Percentiles rank a stretch among this genome's conserved stretches.
These are phyloP conservation scores for Tilletia walkeri DNA, from an alignment of 1,284 basidiomycete species.

Conservation along the genomic window DNA sequence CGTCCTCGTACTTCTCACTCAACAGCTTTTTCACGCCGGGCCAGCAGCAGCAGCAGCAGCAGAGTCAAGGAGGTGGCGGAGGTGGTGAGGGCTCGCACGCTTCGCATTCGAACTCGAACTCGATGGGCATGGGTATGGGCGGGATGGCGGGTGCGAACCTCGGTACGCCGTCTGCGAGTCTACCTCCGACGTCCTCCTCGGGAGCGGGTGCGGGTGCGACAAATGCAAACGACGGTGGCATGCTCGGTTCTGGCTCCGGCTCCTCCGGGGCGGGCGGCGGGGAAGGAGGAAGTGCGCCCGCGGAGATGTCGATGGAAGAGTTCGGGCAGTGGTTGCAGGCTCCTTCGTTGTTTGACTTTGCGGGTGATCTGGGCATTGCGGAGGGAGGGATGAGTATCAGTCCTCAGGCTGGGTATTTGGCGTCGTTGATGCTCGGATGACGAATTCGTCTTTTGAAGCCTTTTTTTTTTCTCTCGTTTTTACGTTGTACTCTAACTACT, in stretches of 20 bases:
- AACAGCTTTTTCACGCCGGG: slow-evolving; percentile 7
- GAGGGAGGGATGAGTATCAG: neutral
- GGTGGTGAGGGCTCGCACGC: too few species aligned
- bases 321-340: slow-evolving; percentile 6
- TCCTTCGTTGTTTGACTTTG: slow-evolving; percentile 16
- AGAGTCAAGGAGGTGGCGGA: neutral
- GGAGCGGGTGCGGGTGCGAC: neutral
- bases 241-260: too few species aligned
- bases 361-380: slow-evolving; percentile 10
- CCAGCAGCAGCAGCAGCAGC: neutral
- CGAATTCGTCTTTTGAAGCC: too few species aligned
- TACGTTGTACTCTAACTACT: too few species aligned
- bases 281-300: neutral
- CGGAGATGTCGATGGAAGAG: neutral
- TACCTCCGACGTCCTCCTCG: neutral
- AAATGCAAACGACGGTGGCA: neutral
- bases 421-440: neutral
- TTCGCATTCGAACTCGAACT: too few species aligned
- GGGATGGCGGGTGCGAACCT: neutral
- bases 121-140: too few species aligned
- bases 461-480: too few species aligned
- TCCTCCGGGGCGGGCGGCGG: too few species aligned
- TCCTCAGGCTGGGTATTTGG: neutral
- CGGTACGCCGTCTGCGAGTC: slow-evolving; percentile 2
- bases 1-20: neutral